These are phyloP conservation scores for Leucaena leucocephala DNA, from an alignment of 306 rosid genomes.

Conservation along the genomic window DNA sequence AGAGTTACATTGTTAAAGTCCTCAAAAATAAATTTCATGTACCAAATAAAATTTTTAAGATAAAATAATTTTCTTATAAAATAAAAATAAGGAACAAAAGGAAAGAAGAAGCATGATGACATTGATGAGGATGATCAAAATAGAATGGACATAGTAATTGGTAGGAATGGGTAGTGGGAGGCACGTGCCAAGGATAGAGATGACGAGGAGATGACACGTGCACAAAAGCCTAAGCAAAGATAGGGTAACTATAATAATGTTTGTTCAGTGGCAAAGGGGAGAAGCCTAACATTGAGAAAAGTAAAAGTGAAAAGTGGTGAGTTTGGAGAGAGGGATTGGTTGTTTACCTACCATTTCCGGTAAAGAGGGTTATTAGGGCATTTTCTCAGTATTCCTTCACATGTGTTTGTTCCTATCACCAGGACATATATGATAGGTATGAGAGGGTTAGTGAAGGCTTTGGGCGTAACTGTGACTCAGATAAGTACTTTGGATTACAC, in stretches of 20 bases:
- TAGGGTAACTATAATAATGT: background rate
- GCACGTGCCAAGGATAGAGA: background rate
- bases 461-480: no score
- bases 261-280: background rate
- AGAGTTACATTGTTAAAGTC: no score
- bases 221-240: background rate
- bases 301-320: background rate
- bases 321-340: background rate
- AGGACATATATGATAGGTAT: background rate
- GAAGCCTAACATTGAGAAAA: background rate
- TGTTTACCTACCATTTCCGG: constrained; percentile 31
- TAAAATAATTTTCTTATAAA: no score
- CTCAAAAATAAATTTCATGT: no score
- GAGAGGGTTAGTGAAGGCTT: no score
- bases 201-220: constrained; percentile 3
- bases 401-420: background rate
- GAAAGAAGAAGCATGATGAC: background rate
- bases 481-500: no score
- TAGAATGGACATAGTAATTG: background rate
- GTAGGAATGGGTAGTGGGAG: background rate
- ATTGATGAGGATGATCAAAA: background rate
- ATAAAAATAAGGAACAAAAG: background rate
- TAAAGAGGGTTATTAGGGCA: background rate
- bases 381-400: background rate
- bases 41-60: no score